Percentiles rank a stretch among this genome's conserved stretches.
Conservation (phyloP, 2,329 filamentous ascomycete genomes). For the Dothideomycetidae sp. region DNA sequence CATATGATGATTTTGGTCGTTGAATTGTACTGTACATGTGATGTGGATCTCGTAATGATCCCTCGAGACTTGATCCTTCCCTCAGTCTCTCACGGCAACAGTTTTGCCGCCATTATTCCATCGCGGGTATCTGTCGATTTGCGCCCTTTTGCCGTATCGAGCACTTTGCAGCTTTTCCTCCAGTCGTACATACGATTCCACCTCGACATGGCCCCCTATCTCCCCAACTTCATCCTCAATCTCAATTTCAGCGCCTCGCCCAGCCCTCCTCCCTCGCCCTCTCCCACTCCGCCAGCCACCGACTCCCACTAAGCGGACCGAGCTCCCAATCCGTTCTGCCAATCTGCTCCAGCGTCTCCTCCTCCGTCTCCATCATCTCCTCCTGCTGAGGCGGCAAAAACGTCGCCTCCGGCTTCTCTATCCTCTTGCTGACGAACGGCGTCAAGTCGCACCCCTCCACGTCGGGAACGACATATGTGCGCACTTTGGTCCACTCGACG, state of each 20-base stretch:
- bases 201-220: too few relatives aligned
- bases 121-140: too few relatives aligned
- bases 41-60: too few relatives aligned
- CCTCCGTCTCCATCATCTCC: neutral
- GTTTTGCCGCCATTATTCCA: too few relatives aligned
- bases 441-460: constrained; percentile 58
- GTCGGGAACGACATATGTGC: constrained; percentile 73
- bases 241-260: neutral
- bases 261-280: neutral
- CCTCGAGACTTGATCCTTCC: too few relatives aligned
- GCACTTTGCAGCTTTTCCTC: too few relatives aligned
- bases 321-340: neutral
- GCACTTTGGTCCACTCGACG: constrained; percentile 75
- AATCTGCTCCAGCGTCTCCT: neutral
- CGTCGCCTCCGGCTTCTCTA: constrained; percentile 31
- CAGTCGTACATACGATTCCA: too few relatives aligned
- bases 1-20: too few relatives aligned
- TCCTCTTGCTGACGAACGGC: constrained; percentile 56
- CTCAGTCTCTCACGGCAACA: too few relatives aligned
- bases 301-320: neutral
- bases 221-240: too few relatives aligned
- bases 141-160: too few relatives aligned
- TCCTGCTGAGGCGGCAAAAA: neutral
- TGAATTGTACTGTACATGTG: too few relatives aligned
- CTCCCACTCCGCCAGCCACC: neutral